phyloP scores from a whole-genome alignment of 108 stramenopile species.

The Tribonema minus region DNA sequence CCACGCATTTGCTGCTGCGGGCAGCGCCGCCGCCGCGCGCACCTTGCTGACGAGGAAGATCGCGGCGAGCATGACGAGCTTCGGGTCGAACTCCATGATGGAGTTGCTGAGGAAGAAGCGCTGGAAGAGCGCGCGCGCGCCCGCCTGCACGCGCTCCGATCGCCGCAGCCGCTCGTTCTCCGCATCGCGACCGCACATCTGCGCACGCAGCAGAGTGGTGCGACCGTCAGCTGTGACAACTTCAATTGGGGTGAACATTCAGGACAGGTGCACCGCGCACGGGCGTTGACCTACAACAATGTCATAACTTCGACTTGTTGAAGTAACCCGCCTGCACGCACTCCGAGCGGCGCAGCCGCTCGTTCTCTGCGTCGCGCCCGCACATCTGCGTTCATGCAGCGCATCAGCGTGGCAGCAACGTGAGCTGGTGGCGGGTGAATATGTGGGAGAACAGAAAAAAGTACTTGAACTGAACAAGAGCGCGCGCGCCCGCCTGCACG shows the following conservation, averaged over 20 bases:
- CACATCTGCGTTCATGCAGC: neutral
- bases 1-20: no score
- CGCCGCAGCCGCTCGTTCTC: slow-evolving; percentile 22
- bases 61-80: slow-evolving; percentile 14
- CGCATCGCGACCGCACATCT: slow-evolving; percentile 32
- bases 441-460: neutral
- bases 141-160: slow-evolving; percentile 37
- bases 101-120: slow-evolving; percentile 48
- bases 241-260: no score
- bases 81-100: slow-evolving; percentile 45
- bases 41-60: neutral
- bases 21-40: no score
- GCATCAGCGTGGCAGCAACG: neutral
- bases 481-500: slow-evolving; percentile 12
- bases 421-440: neutral
- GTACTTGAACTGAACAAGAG: slow-evolving; percentile 15
- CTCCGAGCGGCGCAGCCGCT: slow-evolving; percentile 29
- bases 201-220: neutral
- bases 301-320: no score
- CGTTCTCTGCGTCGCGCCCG: slow-evolving; percentile 19
- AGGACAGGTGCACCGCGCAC: no score
- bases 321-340: slow-evolving; percentile 36
- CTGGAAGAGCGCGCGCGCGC: slow-evolving; percentile 2
- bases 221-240: no score
- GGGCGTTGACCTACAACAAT: no score